Conservation (phyloP, 352 stramenopile genomes). For the Lagenidium giganteum region DNA sequence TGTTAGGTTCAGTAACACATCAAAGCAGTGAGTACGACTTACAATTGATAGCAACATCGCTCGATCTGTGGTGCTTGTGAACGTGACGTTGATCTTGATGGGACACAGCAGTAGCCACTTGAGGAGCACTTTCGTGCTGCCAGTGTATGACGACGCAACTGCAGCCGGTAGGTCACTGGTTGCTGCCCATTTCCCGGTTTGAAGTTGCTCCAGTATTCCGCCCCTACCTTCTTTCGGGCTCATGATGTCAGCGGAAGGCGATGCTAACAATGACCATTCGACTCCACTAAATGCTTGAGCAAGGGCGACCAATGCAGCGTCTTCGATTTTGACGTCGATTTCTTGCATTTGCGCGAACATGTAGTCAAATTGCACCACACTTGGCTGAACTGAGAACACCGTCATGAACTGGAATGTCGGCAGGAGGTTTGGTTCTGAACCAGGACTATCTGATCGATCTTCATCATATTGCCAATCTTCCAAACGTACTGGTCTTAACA, state of each 20-base stretch:
- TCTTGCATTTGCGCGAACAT: slow-evolving; percentile 85
- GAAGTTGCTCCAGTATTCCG: neutral
- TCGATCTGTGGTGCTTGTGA: slow-evolving; percentile 78
- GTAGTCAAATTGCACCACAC: slow-evolving; percentile 80
- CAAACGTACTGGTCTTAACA: slow-evolving; percentile 65
- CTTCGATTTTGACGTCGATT: slow-evolving; percentile 83
- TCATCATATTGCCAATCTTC: slow-evolving; percentile 39
- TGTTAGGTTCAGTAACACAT: no score
- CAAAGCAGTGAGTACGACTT: slow-evolving; percentile 7
- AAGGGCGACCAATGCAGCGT: slow-evolving; percentile 68
- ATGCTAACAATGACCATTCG: slow-evolving; percentile 37
- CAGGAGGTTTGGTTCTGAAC: slow-evolving; percentile 19
- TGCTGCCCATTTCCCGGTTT: slow-evolving; percentile 14
- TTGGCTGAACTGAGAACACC: slow-evolving; percentile 57
- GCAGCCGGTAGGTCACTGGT: slow-evolving; percentile 24
- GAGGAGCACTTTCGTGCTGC: slow-evolving; percentile 71
- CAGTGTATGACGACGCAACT: no score
- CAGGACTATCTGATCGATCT: slow-evolving; percentile 1
- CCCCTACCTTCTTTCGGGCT: no score
- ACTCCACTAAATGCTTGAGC: slow-evolving; percentile 73
- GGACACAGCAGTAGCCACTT: slow-evolving; percentile 77
- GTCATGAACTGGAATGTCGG: slow-evolving; percentile 81
- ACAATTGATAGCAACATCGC: slow-evolving; percentile 78
- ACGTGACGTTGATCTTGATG: slow-evolving; percentile 87
- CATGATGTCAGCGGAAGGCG: neutral